Evolutionary conservation across 2,329 filamentous ascomycete genomes (phyloP), one percentile per base, ranked within the genome.

Genomic region (Curvularia sp.): DNA sequence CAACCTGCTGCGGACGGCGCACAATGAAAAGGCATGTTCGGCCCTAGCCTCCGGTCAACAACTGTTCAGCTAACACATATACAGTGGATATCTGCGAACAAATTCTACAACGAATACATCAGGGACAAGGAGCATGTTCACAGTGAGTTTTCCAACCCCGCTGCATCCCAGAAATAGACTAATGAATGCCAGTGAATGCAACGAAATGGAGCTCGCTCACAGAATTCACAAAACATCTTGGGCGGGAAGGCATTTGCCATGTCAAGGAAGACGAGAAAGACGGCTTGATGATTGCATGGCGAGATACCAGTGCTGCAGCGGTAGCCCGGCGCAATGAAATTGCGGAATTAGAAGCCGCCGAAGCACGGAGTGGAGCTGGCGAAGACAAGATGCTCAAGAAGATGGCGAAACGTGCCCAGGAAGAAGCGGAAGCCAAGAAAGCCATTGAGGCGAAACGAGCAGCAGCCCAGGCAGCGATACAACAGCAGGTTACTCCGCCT

Each of bases 61-160:
- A 25, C 25, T 12, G 23, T 19, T 19, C 25, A 46, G 27, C 43
- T 46, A 30, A 46, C n/a, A 19, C 15, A 25, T 12, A 1, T 5
- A n/a, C 43, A 46, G 77, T 86, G 87, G 69, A 88, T 98, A 1
- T 86, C 93, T 32, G 86, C 93, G 50, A 99, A 99, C 72, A 88
- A 91, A 61, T 98, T 98, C 76, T 99, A 99, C 78, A 92, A 98
- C 75, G 89, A 93, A 72, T 95, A 96, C 70, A 97, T 98, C 67
- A 84, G 87, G 15, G 89, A 78, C 23, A 78, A 78, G 56, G 75
- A 77, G 70, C 94, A 98, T 74, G 82, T 95, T 8, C 95, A 98
- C 74, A 93, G 47, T 38, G 18, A 38, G 47, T 28, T 13, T 3
- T 5, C 9, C 32, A 12, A 7, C 3, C 32, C 15, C 15, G 15